Percentiles rank a stretch among this genome's conserved stretches.
phyloP scores from a whole-genome alignment of 2,329 filamentous ascomycete genomes.

The Talaromyces piceae region DNA sequence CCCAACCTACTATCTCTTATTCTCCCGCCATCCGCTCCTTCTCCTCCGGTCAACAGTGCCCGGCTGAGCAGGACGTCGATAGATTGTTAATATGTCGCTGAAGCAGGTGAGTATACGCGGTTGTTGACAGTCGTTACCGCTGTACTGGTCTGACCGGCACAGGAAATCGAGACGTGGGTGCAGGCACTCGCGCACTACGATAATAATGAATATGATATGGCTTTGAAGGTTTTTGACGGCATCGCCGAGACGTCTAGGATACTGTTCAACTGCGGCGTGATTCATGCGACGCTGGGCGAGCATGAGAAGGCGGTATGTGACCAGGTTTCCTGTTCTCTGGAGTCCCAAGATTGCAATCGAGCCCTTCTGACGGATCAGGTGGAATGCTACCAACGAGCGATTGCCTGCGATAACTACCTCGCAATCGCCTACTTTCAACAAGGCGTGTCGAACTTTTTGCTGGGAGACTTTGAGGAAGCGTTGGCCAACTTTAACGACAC shows the following conservation, averaged over 20 bases:
- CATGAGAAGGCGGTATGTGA: constrained; percentile 82
- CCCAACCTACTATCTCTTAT: background rate
- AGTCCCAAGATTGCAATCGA: too few relatives aligned
- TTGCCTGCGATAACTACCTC: constrained; percentile 86
- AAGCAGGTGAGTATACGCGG: constrained; percentile 46
- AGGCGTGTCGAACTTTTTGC: constrained; percentile 93
- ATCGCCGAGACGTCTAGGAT: constrained; percentile 98
- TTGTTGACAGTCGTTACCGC: background rate
- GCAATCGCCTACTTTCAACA: constrained; percentile 98
- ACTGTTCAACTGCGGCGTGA: constrained; percentile 95
- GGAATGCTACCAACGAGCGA: constrained; percentile 87
- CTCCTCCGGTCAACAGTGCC: background rate
- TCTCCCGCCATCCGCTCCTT: background rate
- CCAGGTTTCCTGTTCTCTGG: background rate
- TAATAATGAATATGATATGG: constrained; percentile 93
- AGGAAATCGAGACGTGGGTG: constrained; percentile 99
- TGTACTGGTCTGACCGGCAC: background rate
- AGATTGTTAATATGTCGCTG: constrained; percentile 45
- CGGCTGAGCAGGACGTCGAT: background rate
- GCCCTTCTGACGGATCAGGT: constrained; percentile 51
- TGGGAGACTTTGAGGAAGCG: constrained; percentile 95
- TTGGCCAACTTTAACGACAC: constrained; percentile 99
- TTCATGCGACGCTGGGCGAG: constrained; percentile 91
- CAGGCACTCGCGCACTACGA: constrained; percentile 85
- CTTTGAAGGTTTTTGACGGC: constrained; percentile 71